Percentiles rank a stretch among this genome's conserved stretches.
phyloP scores from a whole-genome alignment of 2,329 filamentous ascomycete species.

The Grosmannia serpens region DNA sequence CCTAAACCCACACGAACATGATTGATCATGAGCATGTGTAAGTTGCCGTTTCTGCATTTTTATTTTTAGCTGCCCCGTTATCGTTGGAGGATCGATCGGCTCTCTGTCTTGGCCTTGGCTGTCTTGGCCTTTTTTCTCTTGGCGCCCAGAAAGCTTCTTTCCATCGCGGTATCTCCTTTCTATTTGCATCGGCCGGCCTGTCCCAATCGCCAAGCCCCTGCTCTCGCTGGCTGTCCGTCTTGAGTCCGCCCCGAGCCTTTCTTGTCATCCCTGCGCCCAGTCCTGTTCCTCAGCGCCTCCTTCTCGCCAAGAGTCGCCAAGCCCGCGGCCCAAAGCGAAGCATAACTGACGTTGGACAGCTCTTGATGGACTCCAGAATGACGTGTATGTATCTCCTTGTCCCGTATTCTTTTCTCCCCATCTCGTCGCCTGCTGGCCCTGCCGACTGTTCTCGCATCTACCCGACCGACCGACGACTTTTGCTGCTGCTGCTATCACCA shows the following conservation, averaged over 20 bases:
- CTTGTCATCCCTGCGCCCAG: neutral
- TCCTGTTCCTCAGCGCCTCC: neutral
- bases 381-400: constrained; percentile 13
- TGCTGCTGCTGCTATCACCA: no score
- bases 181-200: neutral
- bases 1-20: constrained; percentile 12
- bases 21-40: constrained; percentile 14
- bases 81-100: neutral
- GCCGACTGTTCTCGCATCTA: no score
- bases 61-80: neutral
- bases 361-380: constrained; percentile 23
- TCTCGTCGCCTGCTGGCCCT: no score
- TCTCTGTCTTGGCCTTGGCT: neutral
- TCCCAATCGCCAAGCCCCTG: no score
- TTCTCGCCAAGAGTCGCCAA: constrained; percentile 4
- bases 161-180: neutral
- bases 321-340: neutral
- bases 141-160: constrained; percentile 1
- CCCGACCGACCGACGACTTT: no score
- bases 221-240: neutral
- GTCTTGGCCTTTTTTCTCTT: neutral
- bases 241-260: neutral
- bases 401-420: neutral
- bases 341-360: constrained; percentile 21
- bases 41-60: constrained; percentile 1